Conservation (phyloP, 2,329 filamentous ascomycete species). For the Fusarium guadeloupense region DNA sequence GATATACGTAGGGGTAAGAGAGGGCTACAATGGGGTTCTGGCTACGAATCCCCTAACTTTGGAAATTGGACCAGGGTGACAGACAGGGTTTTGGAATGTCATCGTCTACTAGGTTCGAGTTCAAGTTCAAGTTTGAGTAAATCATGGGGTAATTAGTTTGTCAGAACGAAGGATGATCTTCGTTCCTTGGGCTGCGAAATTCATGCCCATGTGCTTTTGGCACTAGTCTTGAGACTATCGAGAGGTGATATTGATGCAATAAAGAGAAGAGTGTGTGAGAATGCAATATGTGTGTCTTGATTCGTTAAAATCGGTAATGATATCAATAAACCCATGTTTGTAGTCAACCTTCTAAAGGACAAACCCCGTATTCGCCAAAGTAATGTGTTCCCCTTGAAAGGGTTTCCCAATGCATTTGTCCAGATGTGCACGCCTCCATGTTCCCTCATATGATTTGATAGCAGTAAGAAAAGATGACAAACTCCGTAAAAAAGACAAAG, state of each 20-base stretch:
- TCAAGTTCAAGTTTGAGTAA: not conserved
- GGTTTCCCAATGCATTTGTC: conserved; percentile 18
- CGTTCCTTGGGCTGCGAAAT: not conserved
- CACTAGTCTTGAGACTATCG: not conserved
- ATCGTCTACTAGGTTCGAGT: conserved; percentile 20
- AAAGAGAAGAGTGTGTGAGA: not conserved
- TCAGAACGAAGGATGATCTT: not conserved
- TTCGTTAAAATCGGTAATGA: conserved; percentile 12
- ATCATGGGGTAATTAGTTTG: conserved; percentile 19
- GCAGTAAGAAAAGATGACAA: not conserved
- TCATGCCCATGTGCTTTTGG: not conserved
- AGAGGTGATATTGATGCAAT: not conserved
- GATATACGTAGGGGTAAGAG: not conserved
- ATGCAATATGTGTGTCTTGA: conserved; percentile 22
- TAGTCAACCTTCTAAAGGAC: conserved; percentile 16
- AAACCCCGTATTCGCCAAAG: conserved; percentile 24
- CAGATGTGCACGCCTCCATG: conserved; percentile 14
- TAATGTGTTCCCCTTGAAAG: conserved; percentile 3
- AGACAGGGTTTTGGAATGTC: conserved; percentile 23
- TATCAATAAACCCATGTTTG: conserved; percentile 3
- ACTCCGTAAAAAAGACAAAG: conserved; percentile 13
- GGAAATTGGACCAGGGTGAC: conserved; percentile 22
- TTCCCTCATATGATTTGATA: conserved; percentile 5
- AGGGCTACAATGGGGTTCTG: too few relatives aligned
- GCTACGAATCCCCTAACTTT: not conserved